These are phyloP conservation scores for Podaxis sp. DNA, from an alignment of 768 basidiomycete species.

Conservation along the genomic window DNA sequence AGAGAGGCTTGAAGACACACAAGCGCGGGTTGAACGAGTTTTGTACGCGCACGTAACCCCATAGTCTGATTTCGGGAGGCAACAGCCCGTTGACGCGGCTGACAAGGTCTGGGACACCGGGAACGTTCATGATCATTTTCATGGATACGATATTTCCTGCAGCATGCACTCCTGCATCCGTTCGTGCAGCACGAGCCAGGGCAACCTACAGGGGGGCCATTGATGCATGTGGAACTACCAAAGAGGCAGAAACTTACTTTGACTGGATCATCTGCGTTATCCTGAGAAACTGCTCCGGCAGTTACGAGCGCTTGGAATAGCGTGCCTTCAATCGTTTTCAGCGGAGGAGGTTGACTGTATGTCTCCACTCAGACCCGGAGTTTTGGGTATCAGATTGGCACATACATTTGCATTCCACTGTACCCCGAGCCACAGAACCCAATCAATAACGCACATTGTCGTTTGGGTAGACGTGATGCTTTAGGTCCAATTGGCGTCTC, in stretches of 20 bases:
- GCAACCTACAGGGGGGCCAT: slow-evolving; percentile 54
- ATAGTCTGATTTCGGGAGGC: slow-evolving; percentile 89
- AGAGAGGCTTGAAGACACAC: slow-evolving; percentile 36
- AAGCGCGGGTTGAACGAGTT: slow-evolving; percentile 81
- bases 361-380: neutral
- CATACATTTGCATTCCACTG: slow-evolving; percentile 96
- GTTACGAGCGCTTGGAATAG: slow-evolving; percentile 87
- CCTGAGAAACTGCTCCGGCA: slow-evolving; percentile 90
- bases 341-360: slow-evolving; percentile 62
- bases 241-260: slow-evolving; percentile 52
- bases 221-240: neutral
- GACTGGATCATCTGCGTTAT: slow-evolving; percentile 87
- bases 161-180: slow-evolving; percentile 97
- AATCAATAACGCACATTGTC: slow-evolving; percentile 78
- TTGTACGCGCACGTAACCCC: slow-evolving; percentile 82
- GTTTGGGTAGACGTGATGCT: slow-evolving; percentile 71
- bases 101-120: slow-evolving; percentile 69
- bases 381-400: neutral
- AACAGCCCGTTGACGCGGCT: slow-evolving; percentile 79
- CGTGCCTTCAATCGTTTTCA: slow-evolving; percentile 85
- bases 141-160: slow-evolving; percentile 92
- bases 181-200: slow-evolving; percentile 87
- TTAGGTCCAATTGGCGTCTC: slow-evolving; percentile 36
- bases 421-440: slow-evolving; percentile 93
- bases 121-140: slow-evolving; percentile 82